Conservation (phyloP, 805 yeast genomes). For the Kluyveromyces aestuarii region DNA sequence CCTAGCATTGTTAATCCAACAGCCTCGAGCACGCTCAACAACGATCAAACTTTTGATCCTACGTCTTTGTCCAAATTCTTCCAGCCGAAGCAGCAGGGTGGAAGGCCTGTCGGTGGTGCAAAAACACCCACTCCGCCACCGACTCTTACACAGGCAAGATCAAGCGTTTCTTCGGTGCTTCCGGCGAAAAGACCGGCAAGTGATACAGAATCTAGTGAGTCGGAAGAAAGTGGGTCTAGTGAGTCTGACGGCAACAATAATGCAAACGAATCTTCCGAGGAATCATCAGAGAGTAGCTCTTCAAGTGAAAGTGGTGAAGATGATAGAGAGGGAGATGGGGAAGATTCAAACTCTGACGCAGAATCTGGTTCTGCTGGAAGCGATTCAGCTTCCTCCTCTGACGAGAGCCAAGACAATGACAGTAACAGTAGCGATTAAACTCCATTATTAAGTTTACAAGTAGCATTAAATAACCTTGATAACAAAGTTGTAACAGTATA, state of each 20-base stretch:
- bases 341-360: constrained; percentile 22
- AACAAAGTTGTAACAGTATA: constrained; percentile 1
- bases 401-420: constrained; percentile 30
- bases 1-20: constrained; percentile 4
- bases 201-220: constrained; percentile 8
- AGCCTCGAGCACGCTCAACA: neutral
- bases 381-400: constrained; percentile 23
- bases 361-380: constrained; percentile 12
- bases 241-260: constrained; percentile 4
- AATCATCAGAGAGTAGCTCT: neutral
- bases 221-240: constrained; percentile 8
- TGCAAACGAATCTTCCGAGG: constrained; percentile 7
- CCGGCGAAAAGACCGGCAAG: constrained; percentile 6
- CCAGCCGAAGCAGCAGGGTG: constrained; percentile 25
- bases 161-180: constrained; percentile 7
- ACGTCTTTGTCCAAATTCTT: constrained; percentile 28
- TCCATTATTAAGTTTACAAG: neutral
- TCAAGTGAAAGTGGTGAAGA: constrained; percentile 1
- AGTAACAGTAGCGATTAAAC: constrained; percentile 26
- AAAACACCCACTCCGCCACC: constrained; percentile 4
- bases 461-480: neutral
- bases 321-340: constrained; percentile 10
- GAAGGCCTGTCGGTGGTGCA: constrained; percentile 1
- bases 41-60: constrained; percentile 25
- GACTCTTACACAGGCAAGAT: neutral